A percentile compares a stretch with the other conserved stretches of the same genome.
Evolutionary conservation across 768 basidiomycete genomes (phyloP).

Genomic region (Paxillus involutus): DNA sequence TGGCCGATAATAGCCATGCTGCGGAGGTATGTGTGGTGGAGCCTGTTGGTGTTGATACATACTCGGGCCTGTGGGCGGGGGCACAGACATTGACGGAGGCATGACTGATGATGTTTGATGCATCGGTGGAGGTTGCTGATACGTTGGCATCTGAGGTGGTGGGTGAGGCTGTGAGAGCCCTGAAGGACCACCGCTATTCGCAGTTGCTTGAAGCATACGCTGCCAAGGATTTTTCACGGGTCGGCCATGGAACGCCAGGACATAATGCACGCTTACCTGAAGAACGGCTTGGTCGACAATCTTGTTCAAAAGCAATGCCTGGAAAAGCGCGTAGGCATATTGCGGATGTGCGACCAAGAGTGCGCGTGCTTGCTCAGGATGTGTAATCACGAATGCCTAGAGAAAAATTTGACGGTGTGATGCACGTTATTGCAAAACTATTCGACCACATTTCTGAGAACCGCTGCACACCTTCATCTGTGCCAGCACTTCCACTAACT

Average conservation of each 20-base stretch:
- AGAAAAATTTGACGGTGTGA: constrained; percentile 6
- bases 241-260: constrained; percentile 7
- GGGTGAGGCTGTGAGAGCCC: constrained; percentile 30
- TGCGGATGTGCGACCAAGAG: constrained; percentile 86
- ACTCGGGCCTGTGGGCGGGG: constrained; percentile 26
- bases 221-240: constrained; percentile 11
- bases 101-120: constrained; percentile 35
- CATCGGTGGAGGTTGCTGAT: constrained; percentile 30
- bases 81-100: constrained; percentile 30
- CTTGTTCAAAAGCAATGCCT: constrained; percentile 89
- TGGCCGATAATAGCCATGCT: constrained; percentile 32
- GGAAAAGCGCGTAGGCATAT: constrained; percentile 94
- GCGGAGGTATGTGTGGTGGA: constrained; percentile 30
- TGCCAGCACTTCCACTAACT: constrained; percentile 91
- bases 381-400: constrained; percentile 89
- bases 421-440: constrained; percentile 19
- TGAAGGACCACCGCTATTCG: constrained; percentile 24
- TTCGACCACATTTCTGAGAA: constrained; percentile 17
- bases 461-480: constrained; percentile 86
- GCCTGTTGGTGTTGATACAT: constrained; percentile 30
- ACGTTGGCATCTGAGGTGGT: constrained; percentile 30
- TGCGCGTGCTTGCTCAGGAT: constrained; percentile 84
- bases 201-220: constrained; percentile 54
- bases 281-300: constrained; percentile 88
- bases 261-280: constrained; percentile 54